phyloP scores from a whole-genome alignment of 2,329 filamentous ascomycete genomes.

The Fonsecaea pedrosoi region DNA sequence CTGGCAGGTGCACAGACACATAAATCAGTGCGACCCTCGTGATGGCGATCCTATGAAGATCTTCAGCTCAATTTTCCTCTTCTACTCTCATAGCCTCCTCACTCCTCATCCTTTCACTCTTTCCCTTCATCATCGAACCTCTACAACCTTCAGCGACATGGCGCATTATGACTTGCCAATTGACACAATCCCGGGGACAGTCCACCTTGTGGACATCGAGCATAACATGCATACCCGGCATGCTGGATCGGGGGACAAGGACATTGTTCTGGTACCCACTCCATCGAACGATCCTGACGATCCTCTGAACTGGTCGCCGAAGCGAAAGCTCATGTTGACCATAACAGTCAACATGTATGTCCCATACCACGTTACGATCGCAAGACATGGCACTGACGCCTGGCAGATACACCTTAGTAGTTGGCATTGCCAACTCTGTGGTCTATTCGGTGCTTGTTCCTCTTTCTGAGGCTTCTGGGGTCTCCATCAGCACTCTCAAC shows the following conservation, averaged over 20 bases:
- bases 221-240: constrained; percentile 41
- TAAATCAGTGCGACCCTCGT: constrained; percentile 1
- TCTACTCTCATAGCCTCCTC: background rate
- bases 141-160: constrained; percentile 13
- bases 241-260: constrained; percentile 40
- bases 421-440: constrained; percentile 45
- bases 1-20: constrained; percentile 1
- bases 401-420: constrained; percentile 46
- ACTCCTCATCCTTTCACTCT: background rate
- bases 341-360: constrained; percentile 47
- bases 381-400: constrained; percentile 22
- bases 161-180: constrained; percentile 29
- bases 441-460: constrained; percentile 47
- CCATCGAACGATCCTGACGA: constrained; percentile 51
- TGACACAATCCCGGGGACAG: constrained; percentile 46
- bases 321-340: constrained; percentile 45
- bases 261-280: constrained; percentile 46
- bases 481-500: constrained; percentile 55
- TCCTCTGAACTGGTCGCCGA: constrained; percentile 48
- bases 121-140: background rate
- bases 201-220: constrained; percentile 47
- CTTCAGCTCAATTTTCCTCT: background rate
- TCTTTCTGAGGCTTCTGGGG: constrained; percentile 51
- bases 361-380: background rate
- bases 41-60: constrained; percentile 14